Evolutionary conservation across 1,139 yeast genomes (phyloP), one percentile per base, ranked within the genome.

Genomic region (Taiozyma sp.): DNA sequence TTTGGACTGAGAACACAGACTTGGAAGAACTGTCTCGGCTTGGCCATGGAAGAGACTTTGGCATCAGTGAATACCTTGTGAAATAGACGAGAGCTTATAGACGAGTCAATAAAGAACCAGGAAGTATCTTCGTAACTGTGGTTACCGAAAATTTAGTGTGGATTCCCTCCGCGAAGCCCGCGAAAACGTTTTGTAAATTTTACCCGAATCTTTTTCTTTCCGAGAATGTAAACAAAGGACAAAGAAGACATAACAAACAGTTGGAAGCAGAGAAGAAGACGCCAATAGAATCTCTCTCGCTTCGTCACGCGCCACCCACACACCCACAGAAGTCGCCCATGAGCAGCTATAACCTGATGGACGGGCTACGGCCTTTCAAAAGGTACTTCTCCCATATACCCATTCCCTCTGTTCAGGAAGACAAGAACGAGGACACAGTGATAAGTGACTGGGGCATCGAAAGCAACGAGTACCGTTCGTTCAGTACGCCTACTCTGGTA

Each of bases 371-470:
- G 43, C 64, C 62, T 8, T 38, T 60, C n/a, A 54, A 52, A 43
- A 51, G 61, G 50, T 59, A 59, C 24, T 53, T 60, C 14, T 56
- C 62, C 40, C 28, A 24, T 8, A 44, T 24, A 34, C 38, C 8
- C 40, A 22, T 23, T n/a, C 44, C 30, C 13, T 19, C 47, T 36
- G 13, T 36, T 8, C 36, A 40, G n/a, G 43, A 27, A 24, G 49
- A 24, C 8, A 9, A 28, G 4, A 10, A 43, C 4, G 51, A 36
- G 23, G 57, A 54, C 16, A 57, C 53, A 22, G 34, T 47, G 42
- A 49, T 58, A 10, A 53, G 56, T 6, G 63, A 60, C 24, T 62
- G 64, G 64, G 65, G 65, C 0, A 54, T 62, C 8, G 65, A 62
- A 10, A 43, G 32, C 19, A 44, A 48, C 12, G 56, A 51, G 28